Evolutionary conservation across 2,329 filamentous ascomycete species (phyloP).

Genomic region (Cytospora piceicola): DNA sequence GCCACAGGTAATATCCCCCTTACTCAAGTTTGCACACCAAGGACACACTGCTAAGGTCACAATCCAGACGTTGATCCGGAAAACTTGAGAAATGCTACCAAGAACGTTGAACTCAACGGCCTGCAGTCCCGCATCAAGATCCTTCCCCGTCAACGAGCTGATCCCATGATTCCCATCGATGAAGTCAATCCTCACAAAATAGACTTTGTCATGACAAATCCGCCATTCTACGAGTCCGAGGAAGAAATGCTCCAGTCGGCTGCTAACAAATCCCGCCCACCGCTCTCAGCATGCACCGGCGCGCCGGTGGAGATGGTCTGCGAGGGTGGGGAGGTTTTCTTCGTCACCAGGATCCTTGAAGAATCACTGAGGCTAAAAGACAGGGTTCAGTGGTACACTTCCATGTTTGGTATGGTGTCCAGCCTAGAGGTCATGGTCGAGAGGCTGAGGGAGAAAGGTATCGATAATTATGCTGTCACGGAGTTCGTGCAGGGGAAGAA

Average conservation of each 20-base stretch:
- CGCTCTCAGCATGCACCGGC: slow-evolving; percentile 77
- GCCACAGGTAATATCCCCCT: slow-evolving; percentile 55
- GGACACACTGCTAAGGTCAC: slow-evolving; percentile 5
- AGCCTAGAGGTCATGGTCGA: slow-evolving; percentile 68
- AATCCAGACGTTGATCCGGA: slow-evolving; percentile 71
- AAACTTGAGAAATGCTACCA: slow-evolving; percentile 66
- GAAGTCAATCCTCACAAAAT: slow-evolving; percentile 55
- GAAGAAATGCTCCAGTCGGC: slow-evolving; percentile 71
- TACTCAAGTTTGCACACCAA: neutral
- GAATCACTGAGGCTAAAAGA: slow-evolving; percentile 44
- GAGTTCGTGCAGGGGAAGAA: slow-evolving; percentile 77
- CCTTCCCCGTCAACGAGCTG: slow-evolving; percentile 54
- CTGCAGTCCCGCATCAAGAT: slow-evolving; percentile 68
- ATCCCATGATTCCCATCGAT: slow-evolving; percentile 66
- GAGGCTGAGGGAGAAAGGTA: slow-evolving; percentile 55
- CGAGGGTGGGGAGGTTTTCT: slow-evolving; percentile 76
- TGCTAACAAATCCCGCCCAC: slow-evolving; percentile 65
- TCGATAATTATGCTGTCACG: slow-evolving; percentile 81
- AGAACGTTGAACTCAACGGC: slow-evolving; percentile 70
- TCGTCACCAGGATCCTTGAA: slow-evolving; percentile 74
- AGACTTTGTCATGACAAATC: slow-evolving; percentile 92
- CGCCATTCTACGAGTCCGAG: slow-evolving; percentile 85
- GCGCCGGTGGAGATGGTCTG: slow-evolving; percentile 85
- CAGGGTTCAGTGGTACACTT: slow-evolving; percentile 82
- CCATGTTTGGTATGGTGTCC: slow-evolving; percentile 82